These are phyloP conservation scores for Astrephomene gubernaculifera DNA, from an alignment of 139 green algal genomes.

Conservation along the genomic window DNA sequence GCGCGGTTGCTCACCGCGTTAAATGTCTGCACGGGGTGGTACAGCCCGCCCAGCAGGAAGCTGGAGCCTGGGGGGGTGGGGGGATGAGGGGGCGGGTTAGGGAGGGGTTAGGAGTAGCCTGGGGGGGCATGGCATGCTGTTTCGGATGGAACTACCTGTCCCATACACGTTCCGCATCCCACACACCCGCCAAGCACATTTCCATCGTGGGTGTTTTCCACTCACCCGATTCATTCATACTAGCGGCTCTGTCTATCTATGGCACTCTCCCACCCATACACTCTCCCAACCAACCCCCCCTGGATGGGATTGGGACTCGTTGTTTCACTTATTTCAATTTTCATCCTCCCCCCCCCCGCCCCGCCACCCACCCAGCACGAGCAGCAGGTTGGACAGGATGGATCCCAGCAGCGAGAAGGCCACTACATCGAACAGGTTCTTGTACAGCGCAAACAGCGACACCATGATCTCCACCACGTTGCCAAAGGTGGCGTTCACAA, in stretches of 20 bases:
- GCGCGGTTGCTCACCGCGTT: slow-evolving; percentile 78
- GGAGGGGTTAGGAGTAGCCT: neutral
- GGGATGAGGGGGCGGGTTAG: neutral
- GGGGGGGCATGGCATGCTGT: neutral
- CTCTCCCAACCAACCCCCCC: too few relatives aligned
- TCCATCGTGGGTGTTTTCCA: too few relatives aligned
- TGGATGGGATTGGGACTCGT: too few relatives aligned
- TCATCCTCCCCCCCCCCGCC: too few relatives aligned
- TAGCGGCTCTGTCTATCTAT: too few relatives aligned
- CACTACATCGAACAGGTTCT: slow-evolving; percentile 85
- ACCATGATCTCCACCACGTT: slow-evolving; percentile 61
- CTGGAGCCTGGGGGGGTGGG: slow-evolving; percentile 72
- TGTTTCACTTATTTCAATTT: too few relatives aligned
- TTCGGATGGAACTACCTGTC: too few relatives aligned
- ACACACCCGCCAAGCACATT: too few relatives aligned
- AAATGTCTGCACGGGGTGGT: slow-evolving; percentile 83
- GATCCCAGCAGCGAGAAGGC: slow-evolving; percentile 85
- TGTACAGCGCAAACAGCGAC: slow-evolving; percentile 78
- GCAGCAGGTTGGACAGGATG: slow-evolving; percentile 91
- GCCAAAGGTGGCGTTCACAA: slow-evolving; percentile 91
- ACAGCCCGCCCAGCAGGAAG: slow-evolving; percentile 86
- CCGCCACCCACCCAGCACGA: slow-evolving; percentile 88
- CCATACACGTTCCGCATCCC: too few relatives aligned
- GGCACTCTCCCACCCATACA: too few relatives aligned
- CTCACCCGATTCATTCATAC: too few relatives aligned